Evolutionary conservation across 345 rosid species (phyloP), one percentile per base, ranked within the genome.

Genomic region (Leavenworthia alabamica): DNA sequence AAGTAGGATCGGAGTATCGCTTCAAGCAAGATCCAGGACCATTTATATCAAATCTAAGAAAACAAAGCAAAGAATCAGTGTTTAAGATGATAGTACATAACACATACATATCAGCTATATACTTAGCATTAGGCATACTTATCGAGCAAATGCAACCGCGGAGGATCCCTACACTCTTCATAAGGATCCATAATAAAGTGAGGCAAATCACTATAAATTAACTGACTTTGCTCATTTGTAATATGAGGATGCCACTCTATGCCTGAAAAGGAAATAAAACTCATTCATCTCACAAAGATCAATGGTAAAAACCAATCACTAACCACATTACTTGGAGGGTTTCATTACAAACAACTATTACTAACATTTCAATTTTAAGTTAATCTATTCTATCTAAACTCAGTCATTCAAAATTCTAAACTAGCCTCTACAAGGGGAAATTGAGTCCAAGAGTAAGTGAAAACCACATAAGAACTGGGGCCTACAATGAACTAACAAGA

Each of bases 21-120:
- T 75, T 86, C 69, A 90, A 74, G 84, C 89, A 90, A 67, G 96
- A 90, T 36, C 96, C 91, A 14, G 87, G 83, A 37, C 95, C 96
- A 51, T 82, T 87, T 35, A 80, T 58, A 64, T 92, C 96, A 64
- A 83, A 92, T 77, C 98, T 92, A 81, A 66, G 56, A 9, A 56
- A 16, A 59, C 44, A 65, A 65, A 60, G 45, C 67, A 58, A 73
- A 70, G 36, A 60, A 46, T 68, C 50, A 63, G 64, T 16, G 23
- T 29, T n/a, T n/a, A 55, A 35, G 50, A 45, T 46, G 37, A 69
- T 44, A 32, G 15, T 43, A 16, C 22, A 32, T 19, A 19, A 26
- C 2, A 26, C 27, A 51, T 50, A 27, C 26, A 53, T 58, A 58
- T 8, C 40, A 62, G 29, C 13, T 27, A 16, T 1, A 14, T 0